Evolutionary conservation across 768 basidiomycete species (phyloP).

Genomic region (Calocybe gangraenosa): DNA sequence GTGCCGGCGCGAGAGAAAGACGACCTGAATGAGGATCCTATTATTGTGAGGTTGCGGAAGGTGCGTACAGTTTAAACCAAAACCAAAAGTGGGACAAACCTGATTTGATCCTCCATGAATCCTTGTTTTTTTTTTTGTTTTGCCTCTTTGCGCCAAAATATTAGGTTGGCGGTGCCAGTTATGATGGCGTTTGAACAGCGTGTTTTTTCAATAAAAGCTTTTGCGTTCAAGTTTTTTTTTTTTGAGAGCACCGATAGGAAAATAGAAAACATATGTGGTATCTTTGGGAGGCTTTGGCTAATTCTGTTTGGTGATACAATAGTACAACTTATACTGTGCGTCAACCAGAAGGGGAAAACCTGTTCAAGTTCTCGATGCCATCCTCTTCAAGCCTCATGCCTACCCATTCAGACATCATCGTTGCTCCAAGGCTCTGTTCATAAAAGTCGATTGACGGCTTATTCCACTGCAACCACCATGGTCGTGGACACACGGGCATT

Average conservation of each 20-base stretch:
- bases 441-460: slow-evolving; percentile 89
- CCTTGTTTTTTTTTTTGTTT: slow-evolving; percentile 1
- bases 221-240: not conserved
- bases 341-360: slow-evolving; percentile 27
- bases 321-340: slow-evolving; percentile 3
- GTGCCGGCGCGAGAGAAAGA: slow-evolving; percentile 80
- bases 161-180: slow-evolving; percentile 85
- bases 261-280: too few relatives aligned
- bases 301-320: too few relatives aligned
- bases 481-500: slow-evolving; percentile 15
- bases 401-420: slow-evolving; percentile 80
- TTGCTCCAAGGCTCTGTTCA: slow-evolving; percentile 78
- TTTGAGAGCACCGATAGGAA: not conserved
- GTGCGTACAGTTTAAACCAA: slow-evolving; percentile 34
- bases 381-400: slow-evolving; percentile 76
- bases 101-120: slow-evolving; percentile 13
- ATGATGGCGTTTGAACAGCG: slow-evolving; percentile 67
- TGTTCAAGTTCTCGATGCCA: slow-evolving; percentile 59
- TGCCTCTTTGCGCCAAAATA: slow-evolving; percentile 11
- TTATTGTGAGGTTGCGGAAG: slow-evolving; percentile 78
- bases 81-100: slow-evolving; percentile 7
- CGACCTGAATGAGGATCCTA: slow-evolving; percentile 85
- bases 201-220: not conserved
- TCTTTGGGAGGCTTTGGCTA: too few relatives aligned
- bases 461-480: slow-evolving; percentile 68